Evolutionary conservation across 208 protist species (phyloP).

Genomic region (Wallacemonas collosoma): DNA sequence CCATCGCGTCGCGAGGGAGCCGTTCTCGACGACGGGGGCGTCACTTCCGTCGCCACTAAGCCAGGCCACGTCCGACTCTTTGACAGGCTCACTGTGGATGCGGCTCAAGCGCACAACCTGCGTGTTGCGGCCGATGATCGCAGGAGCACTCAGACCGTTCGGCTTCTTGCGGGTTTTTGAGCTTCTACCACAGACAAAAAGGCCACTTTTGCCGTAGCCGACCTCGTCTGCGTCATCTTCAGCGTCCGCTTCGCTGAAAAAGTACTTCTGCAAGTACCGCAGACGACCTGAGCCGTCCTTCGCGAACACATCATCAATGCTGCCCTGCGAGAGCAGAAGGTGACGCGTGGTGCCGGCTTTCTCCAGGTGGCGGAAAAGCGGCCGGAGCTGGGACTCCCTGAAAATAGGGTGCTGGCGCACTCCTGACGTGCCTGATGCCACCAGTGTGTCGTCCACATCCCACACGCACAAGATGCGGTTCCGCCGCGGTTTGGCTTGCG

Average conservation of each 20-base stretch:
- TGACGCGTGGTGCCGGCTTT: slow-evolving; percentile 44
- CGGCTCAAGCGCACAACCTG: slow-evolving; percentile 60
- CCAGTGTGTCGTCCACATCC: slow-evolving; percentile 88
- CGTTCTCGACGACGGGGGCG: slow-evolving; percentile 29
- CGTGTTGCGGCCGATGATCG: slow-evolving; percentile 31
- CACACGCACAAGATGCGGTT: slow-evolving; percentile 72
- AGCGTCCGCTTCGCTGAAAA: slow-evolving; percentile 19
- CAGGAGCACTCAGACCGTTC: slow-evolving; percentile 20
- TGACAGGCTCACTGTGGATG: slow-evolving; percentile 37
- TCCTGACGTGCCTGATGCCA: slow-evolving; percentile 54
- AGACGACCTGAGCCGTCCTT: slow-evolving; percentile 38
- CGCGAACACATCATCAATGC: slow-evolving; percentile 83
- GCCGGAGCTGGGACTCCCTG: slow-evolving; percentile 40
- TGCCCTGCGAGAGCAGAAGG: slow-evolving; percentile 82
- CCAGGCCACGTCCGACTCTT: slow-evolving; percentile 38
- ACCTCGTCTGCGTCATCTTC: background rate
- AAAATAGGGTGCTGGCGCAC: slow-evolving; percentile 72
- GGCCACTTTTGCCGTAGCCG: slow-evolving; percentile 25
- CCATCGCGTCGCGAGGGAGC: slow-evolving; percentile 48
- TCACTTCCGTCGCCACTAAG: slow-evolving; percentile 27
- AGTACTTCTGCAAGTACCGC: slow-evolving; percentile 46
- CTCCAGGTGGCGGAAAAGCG: slow-evolving; percentile 43
- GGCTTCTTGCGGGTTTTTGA: slow-evolving; percentile 29
- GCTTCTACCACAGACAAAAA: slow-evolving; percentile 26
- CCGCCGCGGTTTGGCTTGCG: background rate